A percentile compares a stretch with the other conserved stretches of the same genome.
phyloP scores from a whole-genome alignment of 2,329 filamentous ascomycete species.

The Pyrenophora teres region DNA sequence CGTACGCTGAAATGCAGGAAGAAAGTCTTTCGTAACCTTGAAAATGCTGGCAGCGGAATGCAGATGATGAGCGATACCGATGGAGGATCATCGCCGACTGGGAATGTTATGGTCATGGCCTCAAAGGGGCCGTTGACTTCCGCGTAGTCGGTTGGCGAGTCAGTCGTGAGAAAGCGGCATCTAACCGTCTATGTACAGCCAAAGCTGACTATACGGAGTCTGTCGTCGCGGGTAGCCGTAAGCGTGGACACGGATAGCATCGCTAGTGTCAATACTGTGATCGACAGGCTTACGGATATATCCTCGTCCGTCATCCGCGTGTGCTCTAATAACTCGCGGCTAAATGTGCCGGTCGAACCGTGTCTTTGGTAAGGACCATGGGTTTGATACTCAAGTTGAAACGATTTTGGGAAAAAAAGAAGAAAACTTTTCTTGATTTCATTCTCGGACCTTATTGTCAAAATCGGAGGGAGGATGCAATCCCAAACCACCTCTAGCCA shows the following conservation, averaged over 20 bases:
- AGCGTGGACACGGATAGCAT: slow-evolving; percentile 6
- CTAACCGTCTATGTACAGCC: neutral
- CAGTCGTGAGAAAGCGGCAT: neutral
- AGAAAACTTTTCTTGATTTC: slow-evolving; percentile 3
- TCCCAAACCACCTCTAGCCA: slow-evolving; percentile 48
- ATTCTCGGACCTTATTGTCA: slow-evolving; percentile 38
- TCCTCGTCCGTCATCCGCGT: neutral
- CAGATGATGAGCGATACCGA: neutral
- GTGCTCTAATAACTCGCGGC: slow-evolving; percentile 1
- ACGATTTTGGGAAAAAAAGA: slow-evolving; percentile 5
- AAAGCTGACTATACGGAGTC: neutral
- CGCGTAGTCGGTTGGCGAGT: no score
- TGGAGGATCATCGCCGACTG: neutral
- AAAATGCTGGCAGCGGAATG: no score
- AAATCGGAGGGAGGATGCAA: slow-evolving; percentile 42
- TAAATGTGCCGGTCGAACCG: slow-evolving; percentile 10
- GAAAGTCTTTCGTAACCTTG: neutral
- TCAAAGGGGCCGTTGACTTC: neutral
- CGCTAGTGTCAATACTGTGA: neutral
- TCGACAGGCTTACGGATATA: neutral
- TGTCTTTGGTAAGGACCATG: neutral
- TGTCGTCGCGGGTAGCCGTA: neutral
- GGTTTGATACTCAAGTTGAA: slow-evolving; percentile 1
- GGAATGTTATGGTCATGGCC: neutral
- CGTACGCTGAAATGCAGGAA: no score